Conservation (phyloP, 495 filamentous ascomycete species). For the Talaromyces trachyspermus region DNA sequence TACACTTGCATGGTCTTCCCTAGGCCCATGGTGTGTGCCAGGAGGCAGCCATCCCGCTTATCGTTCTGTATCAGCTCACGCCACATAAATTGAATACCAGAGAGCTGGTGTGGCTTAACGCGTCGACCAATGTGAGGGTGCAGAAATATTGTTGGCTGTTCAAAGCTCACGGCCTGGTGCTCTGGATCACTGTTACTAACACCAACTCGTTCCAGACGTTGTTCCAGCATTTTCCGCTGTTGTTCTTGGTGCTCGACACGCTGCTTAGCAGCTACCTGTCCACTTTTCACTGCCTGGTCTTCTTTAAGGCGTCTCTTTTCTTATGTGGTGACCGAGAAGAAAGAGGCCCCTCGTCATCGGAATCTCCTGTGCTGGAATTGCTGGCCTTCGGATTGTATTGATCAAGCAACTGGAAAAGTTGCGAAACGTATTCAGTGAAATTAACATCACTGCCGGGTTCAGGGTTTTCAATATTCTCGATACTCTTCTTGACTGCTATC, state of each 20-base stretch:
- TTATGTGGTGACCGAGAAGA: constrained; percentile 18
- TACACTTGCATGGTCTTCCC: constrained; percentile 88
- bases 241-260: constrained; percentile 40
- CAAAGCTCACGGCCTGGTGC: constrained; percentile 61
- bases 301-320: constrained; percentile 43
- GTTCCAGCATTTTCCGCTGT: constrained; percentile 41
- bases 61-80: constrained; percentile 60
- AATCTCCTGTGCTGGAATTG: constrained; percentile 7
- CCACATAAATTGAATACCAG: constrained; percentile 86
- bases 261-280: constrained; percentile 38
- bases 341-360: constrained; percentile 8
- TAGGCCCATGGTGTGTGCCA: constrained; percentile 90
- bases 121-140: constrained; percentile 34
- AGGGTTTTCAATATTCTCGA: constrained; percentile 15
- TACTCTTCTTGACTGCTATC: constrained; percentile 13
- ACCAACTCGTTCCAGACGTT: constrained; percentile 27
- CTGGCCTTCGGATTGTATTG: constrained; percentile 1
- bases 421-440: constrained; percentile 5
- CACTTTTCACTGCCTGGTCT: constrained; percentile 34
- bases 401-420: not conserved
- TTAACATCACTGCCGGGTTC: not conserved
- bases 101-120: constrained; percentile 55
- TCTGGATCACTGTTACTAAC: constrained; percentile 30
- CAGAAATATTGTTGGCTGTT: constrained; percentile 53
- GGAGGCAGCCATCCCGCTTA: constrained; percentile 63